Evolutionary conservation across 1,284 basidiomycete genomes (phyloP), one percentile per base, ranked within the genome.

Genomic region (Moniliophthora roreri): DNA sequence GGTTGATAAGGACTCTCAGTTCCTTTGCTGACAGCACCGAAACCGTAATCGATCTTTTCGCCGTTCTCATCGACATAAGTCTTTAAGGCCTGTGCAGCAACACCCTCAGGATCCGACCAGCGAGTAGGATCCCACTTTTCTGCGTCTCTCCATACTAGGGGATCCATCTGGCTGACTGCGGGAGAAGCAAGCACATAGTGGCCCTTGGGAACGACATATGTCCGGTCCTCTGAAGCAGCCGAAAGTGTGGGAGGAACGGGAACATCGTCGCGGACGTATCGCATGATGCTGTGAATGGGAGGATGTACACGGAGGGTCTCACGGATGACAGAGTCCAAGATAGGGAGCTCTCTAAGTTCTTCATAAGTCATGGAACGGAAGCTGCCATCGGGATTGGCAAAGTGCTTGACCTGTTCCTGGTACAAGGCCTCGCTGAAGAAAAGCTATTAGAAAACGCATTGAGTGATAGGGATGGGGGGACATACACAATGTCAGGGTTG

Each of bases 1-100:
- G 96, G 97, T 67, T 96, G 89, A 69, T 98, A 98, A 28, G 87
- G 86, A 56, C 86, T 90, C 58, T 93, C 90, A 10, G 93, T 95
- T 47, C 93, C 93, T 72, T 95, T 96, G 70, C 88, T 91, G 41
- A 97, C 92, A 62, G 83, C 83, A 51, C 96, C 97, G 69, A 94
- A 99, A 0, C 96, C 97, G 64, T 91, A 99, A 71, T 99, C 96
- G 55, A 97, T 80, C 76, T 93, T 94, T 69, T 96, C 92, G 50
- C 89, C 91, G 28, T 72, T 73, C 60, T 83, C 84, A 62, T 91
- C 90, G 49, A 77, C 71, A 67, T 95, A 93, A 58, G 79, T 74
- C 64, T 84, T 84, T 62, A 85, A 82, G 23, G 93, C 91, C 62
- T 86, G 79, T 20, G 83, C 83, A 8, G 91, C 93, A 50, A 88